phyloP scores from a whole-genome alignment of 805 yeast species.

The Yamadazyma kitorensis region DNA sequence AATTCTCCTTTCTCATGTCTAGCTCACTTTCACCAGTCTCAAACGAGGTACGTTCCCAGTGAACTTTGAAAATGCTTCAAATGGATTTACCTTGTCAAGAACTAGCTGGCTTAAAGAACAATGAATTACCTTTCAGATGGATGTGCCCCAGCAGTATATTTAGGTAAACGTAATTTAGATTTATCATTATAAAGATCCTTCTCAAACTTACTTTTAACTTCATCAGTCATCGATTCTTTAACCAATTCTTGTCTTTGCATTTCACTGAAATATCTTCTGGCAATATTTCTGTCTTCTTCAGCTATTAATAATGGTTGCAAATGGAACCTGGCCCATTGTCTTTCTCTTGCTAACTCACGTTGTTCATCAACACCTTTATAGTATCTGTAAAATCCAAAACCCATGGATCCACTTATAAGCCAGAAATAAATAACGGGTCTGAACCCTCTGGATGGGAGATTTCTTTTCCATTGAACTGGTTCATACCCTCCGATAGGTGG shows the following conservation, averaged over 20 bases:
- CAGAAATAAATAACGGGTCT: conserved; percentile 71
- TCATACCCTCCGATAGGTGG: conserved; percentile 88
- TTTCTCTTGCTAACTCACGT: conserved; percentile 72
- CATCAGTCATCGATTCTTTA: conserved; percentile 40
- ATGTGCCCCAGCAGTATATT: conserved; percentile 38
- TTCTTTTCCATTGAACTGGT: conserved; percentile 85
- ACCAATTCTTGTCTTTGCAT: conserved; percentile 61
- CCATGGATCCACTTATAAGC: conserved; percentile 59
- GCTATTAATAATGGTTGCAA: conserved; percentile 74
- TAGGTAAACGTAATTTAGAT: conserved; percentile 43
- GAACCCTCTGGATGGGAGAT: conserved; percentile 82
- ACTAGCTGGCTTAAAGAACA: too few relatives aligned
- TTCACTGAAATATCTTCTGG: conserved; percentile 66
- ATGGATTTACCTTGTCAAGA: too few relatives aligned
- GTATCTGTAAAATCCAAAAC: conserved; percentile 69
- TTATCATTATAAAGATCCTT: conserved; percentile 43
- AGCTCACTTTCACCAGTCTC: too few relatives aligned
- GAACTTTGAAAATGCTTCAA: too few relatives aligned
- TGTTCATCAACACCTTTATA: conserved; percentile 70
- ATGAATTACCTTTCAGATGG: too few relatives aligned
- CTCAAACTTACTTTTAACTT: conserved; percentile 38
- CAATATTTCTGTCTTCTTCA: conserved; percentile 75
- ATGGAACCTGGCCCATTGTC: conserved; percentile 72
- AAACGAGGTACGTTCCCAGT: too few relatives aligned
- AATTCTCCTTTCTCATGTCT: too few relatives aligned